These are phyloP conservation scores for Euphorbia tirucalli DNA, from an alignment of 345 rosid species.

Conservation along the genomic window DNA sequence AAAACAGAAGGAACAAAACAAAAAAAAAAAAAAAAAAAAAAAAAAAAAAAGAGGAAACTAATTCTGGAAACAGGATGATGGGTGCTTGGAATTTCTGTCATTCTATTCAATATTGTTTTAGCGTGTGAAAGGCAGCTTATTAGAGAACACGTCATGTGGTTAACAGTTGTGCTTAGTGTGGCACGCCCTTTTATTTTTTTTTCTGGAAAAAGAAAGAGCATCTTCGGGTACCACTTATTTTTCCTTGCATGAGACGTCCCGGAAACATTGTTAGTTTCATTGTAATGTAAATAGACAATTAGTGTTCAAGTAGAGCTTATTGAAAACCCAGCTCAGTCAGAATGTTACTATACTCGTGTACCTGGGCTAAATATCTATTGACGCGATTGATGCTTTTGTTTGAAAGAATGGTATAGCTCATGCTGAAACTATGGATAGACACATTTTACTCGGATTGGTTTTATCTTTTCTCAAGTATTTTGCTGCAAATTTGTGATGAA, in stretches of 20 bases:
- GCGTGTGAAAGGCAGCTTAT: conserved; percentile 34
- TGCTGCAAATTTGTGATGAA: neutral
- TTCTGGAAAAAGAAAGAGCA: neutral
- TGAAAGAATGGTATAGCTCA: neutral
- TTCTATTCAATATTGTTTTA: conserved; percentile 37
- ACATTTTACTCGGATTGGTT: too few relatives aligned
- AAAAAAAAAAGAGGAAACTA: conserved; percentile 8
- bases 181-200: neutral
- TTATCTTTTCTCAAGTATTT: neutral
- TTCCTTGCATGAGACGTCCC: neutral
- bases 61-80: conserved; percentile 20
- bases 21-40: neutral
- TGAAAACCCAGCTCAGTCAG: neutral
- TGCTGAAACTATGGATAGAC: neutral
- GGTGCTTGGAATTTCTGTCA: conserved; percentile 25
- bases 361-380: too few relatives aligned
- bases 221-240: neutral
- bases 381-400: too few relatives aligned
- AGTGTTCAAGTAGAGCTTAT: neutral
- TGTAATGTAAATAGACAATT: neutral
- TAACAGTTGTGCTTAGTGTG: conserved; percentile 9
- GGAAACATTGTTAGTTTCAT: neutral
- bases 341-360: neutral
- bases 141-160: conserved; percentile 4
- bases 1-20: neutral